These are phyloP conservation scores for Aspergillus hortae DNA, from an alignment of 2,329 filamentous ascomycete species.

Conservation along the genomic window DNA sequence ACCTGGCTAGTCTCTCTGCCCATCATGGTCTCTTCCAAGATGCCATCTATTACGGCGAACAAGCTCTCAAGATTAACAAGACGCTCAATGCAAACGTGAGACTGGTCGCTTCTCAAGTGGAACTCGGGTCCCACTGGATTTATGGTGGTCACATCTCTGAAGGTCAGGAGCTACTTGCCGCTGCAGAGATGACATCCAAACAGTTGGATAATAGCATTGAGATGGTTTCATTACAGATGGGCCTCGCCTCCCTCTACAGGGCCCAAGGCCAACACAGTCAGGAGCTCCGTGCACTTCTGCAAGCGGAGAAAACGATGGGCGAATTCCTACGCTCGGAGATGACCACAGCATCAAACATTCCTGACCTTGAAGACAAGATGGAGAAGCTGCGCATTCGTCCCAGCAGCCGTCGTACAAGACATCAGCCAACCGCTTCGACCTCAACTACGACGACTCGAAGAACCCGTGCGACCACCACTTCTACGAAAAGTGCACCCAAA, in stretches of 20 bases:
- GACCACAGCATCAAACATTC: constrained; percentile 27
- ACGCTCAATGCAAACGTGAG: constrained; percentile 61
- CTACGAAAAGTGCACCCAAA: constrained; percentile 20
- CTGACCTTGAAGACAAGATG: constrained; percentile 41
- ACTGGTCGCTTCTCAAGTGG: constrained; percentile 44
- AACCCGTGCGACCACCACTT: constrained; percentile 29
- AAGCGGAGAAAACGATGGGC: constrained; percentile 45
- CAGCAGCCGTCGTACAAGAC: constrained; percentile 21
- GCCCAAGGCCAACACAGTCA: constrained; percentile 46
- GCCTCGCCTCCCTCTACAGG: constrained; percentile 45
- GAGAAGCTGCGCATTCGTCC: constrained; percentile 37
- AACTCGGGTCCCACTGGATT: constrained; percentile 48
- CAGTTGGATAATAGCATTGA: constrained; percentile 50
- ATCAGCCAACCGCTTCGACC: constrained; percentile 11
- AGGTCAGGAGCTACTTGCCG: constrained; percentile 55
- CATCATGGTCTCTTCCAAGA: constrained; percentile 85
- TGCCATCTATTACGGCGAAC: constrained; percentile 81
- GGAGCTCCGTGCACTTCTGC: constrained; percentile 48
- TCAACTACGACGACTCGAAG: constrained; percentile 23
- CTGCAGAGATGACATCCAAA: constrained; percentile 55
- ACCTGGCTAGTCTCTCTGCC: constrained; percentile 73
- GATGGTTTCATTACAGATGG: constrained; percentile 48
- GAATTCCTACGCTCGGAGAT: constrained; percentile 36
- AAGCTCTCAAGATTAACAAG: constrained; percentile 72
- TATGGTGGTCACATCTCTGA: constrained; percentile 49